Evolutionary conservation across 768 basidiomycete species (phyloP).

Genomic region (Sporobolomyces roseus): DNA sequence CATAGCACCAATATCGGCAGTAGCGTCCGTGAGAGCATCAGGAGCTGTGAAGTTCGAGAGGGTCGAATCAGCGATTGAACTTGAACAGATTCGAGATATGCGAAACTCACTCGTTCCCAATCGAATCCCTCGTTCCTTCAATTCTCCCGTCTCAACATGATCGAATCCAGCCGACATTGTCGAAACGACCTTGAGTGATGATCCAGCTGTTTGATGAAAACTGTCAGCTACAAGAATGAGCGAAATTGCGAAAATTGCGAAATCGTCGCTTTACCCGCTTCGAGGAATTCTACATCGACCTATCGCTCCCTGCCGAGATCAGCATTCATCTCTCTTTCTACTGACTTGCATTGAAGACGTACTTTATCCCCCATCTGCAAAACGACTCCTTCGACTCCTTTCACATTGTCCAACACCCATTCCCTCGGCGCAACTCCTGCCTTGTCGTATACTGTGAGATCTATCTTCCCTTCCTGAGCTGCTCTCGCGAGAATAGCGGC

Average conservation of each 20-base stretch:
- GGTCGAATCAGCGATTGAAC: too few relatives aligned
- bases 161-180: conserved; percentile 93
- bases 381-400: conserved; percentile 56
- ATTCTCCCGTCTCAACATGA: conserved; percentile 66
- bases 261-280: conserved; percentile 50
- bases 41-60: conserved; percentile 55
- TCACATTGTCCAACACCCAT: conserved; percentile 70
- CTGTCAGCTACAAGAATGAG: conserved; percentile 1
- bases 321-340: neutral
- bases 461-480: conserved; percentile 9
- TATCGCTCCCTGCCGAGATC: conserved; percentile 47
- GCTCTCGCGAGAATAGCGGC: conserved; percentile 38
- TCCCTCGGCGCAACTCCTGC: conserved; percentile 59
- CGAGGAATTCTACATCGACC: conserved; percentile 70
- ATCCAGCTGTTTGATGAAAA: conserved; percentile 58
- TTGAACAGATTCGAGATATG: neutral
- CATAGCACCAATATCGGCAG: conserved; percentile 86
- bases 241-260: neutral
- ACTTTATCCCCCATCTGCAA: conserved; percentile 73
- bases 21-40: conserved; percentile 87
- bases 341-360: conserved; percentile 4
- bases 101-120: conserved; percentile 67
- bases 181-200: conserved; percentile 72
- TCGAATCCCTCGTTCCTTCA: conserved; percentile 61
- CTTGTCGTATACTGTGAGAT: conserved; percentile 58